These are phyloP conservation scores for Sophora flavescens DNA, from an alignment of 306 rosid genomes.

Conservation along the genomic window DNA sequence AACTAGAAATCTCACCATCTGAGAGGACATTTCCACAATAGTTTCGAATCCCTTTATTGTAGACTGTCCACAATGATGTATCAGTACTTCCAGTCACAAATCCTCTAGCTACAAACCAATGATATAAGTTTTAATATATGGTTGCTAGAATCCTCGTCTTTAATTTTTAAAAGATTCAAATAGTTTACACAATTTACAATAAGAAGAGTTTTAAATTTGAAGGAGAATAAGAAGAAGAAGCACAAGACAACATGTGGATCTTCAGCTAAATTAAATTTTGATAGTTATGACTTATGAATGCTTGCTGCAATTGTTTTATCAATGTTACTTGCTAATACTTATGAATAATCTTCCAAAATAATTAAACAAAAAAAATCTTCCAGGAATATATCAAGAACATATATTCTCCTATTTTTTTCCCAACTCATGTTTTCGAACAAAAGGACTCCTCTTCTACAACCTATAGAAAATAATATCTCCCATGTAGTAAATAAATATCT, in stretches of 20 bases:
- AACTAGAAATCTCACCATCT: constrained; percentile 63
- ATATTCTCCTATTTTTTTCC: not conserved
- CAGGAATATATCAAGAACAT: constrained; percentile 9
- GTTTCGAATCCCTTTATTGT: constrained; percentile 76
- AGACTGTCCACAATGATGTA: constrained; percentile 95
- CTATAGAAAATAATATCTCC: constrained; percentile 11
- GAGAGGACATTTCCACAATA: constrained; percentile 90
- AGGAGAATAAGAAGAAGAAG: not conserved
- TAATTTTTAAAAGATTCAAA: constrained; percentile 10
- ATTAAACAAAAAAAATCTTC: constrained; percentile 12
- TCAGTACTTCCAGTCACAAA: constrained; percentile 98
- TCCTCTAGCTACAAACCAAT: constrained; percentile 76
- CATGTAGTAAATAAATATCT: not conserved
- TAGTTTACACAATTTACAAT: not conserved
- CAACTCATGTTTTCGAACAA: not conserved
- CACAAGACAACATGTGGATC: not conserved
- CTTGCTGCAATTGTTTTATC: not conserved
- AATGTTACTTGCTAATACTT: not conserved
- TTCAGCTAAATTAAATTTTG: not conserved
- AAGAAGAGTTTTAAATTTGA: not conserved
- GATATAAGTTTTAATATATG: constrained; percentile 34
- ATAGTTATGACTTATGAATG: constrained; percentile 11
- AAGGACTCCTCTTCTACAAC: constrained; percentile 4
- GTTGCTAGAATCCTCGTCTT: constrained; percentile 31
- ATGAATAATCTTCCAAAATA: constrained; percentile 14